phyloP scores from a whole-genome alignment of 2,329 filamentous ascomycete genomes.

The Beauveria sp. region DNA sequence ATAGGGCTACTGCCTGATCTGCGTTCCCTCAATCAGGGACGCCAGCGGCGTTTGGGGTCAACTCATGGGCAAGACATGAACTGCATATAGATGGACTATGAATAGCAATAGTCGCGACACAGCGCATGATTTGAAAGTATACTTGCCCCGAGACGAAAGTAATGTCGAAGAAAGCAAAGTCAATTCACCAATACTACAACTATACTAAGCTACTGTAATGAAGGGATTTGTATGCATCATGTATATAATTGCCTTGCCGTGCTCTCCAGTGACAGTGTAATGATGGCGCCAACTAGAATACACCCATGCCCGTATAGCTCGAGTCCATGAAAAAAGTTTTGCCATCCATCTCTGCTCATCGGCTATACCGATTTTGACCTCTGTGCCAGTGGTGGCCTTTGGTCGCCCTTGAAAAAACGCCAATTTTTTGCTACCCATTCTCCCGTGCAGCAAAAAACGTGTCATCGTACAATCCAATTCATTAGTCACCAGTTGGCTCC shows the following conservation, averaged over 20 bases:
- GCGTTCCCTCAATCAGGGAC: neutral
- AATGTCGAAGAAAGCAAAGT: neutral
- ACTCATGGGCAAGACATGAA: neutral
- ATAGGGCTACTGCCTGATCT: neutral
- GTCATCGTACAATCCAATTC: neutral
- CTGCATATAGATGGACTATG: neutral
- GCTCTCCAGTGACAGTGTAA: neutral
- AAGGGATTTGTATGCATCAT: neutral
- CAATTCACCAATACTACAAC: neutral
- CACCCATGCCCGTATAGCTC: neutral
- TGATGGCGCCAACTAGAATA: constrained; percentile 1
- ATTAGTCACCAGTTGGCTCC: neutral
- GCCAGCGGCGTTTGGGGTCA: neutral
- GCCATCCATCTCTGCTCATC: neutral
- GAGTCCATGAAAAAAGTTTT: neutral
- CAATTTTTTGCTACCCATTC: neutral
- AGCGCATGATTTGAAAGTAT: neutral
- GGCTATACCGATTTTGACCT: neutral
- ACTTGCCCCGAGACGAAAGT: neutral
- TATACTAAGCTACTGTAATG: neutral
- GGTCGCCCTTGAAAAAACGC: neutral
- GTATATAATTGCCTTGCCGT: neutral
- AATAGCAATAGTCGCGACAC: neutral
- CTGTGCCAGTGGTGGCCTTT: neutral
- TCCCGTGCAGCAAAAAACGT: neutral